A percentile compares a stretch with the other conserved stretches of the same genome.
phyloP scores from a whole-genome alignment of 257 asterid genomes.

The Forsythia viridissima region DNA sequence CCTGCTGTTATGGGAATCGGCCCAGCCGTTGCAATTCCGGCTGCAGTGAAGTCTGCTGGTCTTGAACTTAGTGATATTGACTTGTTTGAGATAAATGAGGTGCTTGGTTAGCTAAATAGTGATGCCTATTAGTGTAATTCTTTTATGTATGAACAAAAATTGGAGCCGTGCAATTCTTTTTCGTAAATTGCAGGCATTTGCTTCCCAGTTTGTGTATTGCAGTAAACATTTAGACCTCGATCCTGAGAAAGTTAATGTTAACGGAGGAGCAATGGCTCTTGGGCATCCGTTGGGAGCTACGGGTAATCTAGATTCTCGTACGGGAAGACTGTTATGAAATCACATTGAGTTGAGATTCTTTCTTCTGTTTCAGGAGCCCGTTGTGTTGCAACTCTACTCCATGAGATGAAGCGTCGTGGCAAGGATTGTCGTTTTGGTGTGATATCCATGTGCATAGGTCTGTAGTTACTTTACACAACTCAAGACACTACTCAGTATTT shows the following conservation, averaged over 20 bases:
- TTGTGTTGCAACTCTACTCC: constrained; percentile 75
- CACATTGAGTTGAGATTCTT: neutral
- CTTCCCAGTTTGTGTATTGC: constrained; percentile 89
- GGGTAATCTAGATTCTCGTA: constrained; percentile 41
- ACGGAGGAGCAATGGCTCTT: constrained; percentile 95
- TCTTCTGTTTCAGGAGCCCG: constrained; percentile 66
- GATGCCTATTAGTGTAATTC: too few relatives aligned
- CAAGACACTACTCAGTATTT: neutral
- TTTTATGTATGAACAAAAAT: neutral
- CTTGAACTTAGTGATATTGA: constrained; percentile 62
- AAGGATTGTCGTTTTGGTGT: constrained; percentile 86
- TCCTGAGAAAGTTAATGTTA: constrained; percentile 75
- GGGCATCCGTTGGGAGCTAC: constrained; percentile 97
- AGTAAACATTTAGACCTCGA: constrained; percentile 74
- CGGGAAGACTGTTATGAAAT: neutral
- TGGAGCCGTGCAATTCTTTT: neutral
- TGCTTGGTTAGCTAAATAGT: constrained; percentile 16
- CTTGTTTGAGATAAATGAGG: constrained; percentile 93
- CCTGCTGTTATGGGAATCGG: constrained; percentile 98
- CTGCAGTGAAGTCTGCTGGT: constrained; percentile 88
- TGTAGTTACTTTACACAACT: neutral
- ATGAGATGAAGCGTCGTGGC: constrained; percentile 95
- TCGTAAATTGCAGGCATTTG: constrained; percentile 70
- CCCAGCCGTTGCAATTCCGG: constrained; percentile 94
- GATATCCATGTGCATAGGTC: constrained; percentile 96